phyloP scores from a whole-genome alignment of 345 rosid species.

The Psidium guajava region DNA sequence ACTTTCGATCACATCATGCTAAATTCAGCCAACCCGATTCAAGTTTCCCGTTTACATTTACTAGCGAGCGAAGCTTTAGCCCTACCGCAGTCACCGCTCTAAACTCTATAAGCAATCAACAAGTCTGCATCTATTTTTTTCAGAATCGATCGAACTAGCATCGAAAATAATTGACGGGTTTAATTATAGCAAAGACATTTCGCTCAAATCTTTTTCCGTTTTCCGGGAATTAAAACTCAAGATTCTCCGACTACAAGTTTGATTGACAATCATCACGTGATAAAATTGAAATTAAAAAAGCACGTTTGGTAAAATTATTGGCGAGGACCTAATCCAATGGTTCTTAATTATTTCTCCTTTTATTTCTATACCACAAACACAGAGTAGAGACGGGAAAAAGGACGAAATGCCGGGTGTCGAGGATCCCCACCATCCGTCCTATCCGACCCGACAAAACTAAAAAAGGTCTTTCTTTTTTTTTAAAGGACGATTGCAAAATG shows the following conservation, averaged over 20 bases:
- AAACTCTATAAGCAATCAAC: neutral
- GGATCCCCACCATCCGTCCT: neutral
- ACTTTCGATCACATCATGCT: too few relatives aligned
- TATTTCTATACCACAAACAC: neutral
- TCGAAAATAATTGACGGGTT: neutral
- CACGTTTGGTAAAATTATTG: neutral
- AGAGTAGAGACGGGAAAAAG: neutral
- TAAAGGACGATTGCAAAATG: neutral
- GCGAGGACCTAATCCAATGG: neutral
- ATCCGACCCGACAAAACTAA: neutral
- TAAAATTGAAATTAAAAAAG: neutral
- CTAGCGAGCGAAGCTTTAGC: neutral
- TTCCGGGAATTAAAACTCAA: neutral
- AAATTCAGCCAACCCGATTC: neutral
- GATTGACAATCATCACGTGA: neutral
- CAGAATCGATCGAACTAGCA: neutral
- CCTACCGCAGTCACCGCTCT: neutral
- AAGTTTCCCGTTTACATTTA: neutral
- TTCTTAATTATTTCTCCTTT: neutral
- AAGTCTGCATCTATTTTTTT: neutral
- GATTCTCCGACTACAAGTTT: neutral
- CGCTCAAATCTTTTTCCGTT: neutral
- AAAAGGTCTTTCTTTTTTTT: too few relatives aligned
- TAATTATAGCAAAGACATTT: neutral
- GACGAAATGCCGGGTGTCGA: neutral